Conservation (phyloP, 2,329 filamentous ascomycete genomes). For the Mycosphaerella sp. region DNA sequence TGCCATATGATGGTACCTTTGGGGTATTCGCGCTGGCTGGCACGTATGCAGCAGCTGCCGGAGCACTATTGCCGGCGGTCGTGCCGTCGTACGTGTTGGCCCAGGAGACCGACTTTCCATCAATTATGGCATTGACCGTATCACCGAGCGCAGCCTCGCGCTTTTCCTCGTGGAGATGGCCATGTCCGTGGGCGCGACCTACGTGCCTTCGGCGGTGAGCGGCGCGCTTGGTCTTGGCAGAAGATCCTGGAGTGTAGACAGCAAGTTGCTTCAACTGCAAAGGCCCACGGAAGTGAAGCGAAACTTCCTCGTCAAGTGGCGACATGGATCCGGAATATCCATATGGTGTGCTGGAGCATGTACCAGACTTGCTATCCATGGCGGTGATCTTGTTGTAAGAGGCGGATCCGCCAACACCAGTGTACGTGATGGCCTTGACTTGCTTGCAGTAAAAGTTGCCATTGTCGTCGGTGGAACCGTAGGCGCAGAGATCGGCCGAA, state of each 20-base stretch:
- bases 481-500: slow-evolving; percentile 27
- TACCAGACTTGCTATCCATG: slow-evolving; percentile 52
- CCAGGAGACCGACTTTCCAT: slow-evolving; percentile 55
- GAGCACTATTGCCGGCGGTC: slow-evolving; percentile 2
- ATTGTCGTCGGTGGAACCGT: slow-evolving; percentile 29
- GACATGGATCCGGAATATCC: slow-evolving; percentile 56
- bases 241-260: slow-evolving; percentile 53
- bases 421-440: slow-evolving; percentile 63
- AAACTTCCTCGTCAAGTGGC: slow-evolving; percentile 65
- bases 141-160: slow-evolving; percentile 41
- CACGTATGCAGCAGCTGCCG: background rate
- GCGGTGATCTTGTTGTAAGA: slow-evolving; percentile 58
- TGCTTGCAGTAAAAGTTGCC: slow-evolving; percentile 62
- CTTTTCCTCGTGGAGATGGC: slow-evolving; percentile 45
- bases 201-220: slow-evolving; percentile 32
- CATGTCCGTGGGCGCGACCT: slow-evolving; percentile 41
- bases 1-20: background rate
- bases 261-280: slow-evolving; percentile 61
- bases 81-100: slow-evolving; percentile 47
- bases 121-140: slow-evolving; percentile 52
- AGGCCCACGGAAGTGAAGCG: slow-evolving; percentile 66
- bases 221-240: slow-evolving; percentile 19
- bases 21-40: background rate
- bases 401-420: slow-evolving; percentile 41
- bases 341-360: slow-evolving; percentile 50